phyloP scores from a whole-genome alignment of 179 eudicot genomes.

The Carnegiea gigantea region DNA sequence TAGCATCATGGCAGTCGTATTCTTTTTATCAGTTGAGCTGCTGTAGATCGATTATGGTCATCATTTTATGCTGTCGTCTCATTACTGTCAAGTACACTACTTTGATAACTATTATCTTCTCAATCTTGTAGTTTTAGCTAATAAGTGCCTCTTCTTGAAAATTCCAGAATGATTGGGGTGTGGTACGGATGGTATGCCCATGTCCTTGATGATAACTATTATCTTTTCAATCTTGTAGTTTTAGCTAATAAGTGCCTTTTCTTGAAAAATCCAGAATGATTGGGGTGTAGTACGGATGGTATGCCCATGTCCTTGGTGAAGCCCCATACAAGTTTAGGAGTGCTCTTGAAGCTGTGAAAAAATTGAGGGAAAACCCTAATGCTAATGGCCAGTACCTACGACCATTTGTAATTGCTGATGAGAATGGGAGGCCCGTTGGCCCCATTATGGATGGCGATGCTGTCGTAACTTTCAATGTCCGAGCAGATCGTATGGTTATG shows the following conservation, averaged over 20 bases:
- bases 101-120: background rate
- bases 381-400: slow-evolving; percentile 80
- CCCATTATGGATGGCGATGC: slow-evolving; percentile 96
- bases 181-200: slow-evolving; percentile 99
- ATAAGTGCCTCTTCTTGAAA: background rate
- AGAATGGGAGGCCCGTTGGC: slow-evolving; percentile 77
- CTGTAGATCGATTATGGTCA: background rate
- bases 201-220: slow-evolving; percentile 97
- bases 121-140: background rate
- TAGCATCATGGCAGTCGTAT: background rate
- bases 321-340: slow-evolving; percentile 80
- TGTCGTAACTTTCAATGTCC: slow-evolving; percentile 82
- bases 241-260: background rate
- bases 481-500: slow-evolving; percentile 99
- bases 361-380: slow-evolving; percentile 57
- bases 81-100: background rate
- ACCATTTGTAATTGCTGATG: slow-evolving; percentile 90
- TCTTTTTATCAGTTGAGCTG: background rate
- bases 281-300: slow-evolving; percentile 99
- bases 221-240: no score
- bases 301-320: slow-evolving; percentile 98
- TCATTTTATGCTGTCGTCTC: background rate
- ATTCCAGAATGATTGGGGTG: slow-evolving; percentile 85
- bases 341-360: slow-evolving; percentile 85
- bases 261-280: slow-evolving; percentile 54